Evolutionary conservation across 257 asterid genomes (phyloP).

Genomic region (Gentiana macrophylla): DNA sequence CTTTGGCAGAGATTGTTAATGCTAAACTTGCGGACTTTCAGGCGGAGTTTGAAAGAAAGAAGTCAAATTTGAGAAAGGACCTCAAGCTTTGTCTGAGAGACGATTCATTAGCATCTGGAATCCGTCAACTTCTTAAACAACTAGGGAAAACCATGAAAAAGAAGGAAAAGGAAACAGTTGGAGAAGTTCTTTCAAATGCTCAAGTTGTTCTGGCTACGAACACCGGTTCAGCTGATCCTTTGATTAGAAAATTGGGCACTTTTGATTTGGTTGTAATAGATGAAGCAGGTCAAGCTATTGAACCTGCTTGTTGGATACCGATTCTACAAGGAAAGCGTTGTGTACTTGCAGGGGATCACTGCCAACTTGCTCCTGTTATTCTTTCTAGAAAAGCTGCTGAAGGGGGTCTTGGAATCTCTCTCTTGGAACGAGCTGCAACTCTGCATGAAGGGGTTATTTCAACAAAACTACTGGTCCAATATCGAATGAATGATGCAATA

Average conservation of each 20-base stretch:
- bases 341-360: constrained; percentile 85
- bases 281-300: constrained; percentile 96
- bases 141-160: constrained; percentile 84
- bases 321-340: constrained; percentile 91
- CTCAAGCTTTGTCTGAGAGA: constrained; percentile 74
- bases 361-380: constrained; percentile 95
- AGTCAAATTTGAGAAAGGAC: constrained; percentile 80
- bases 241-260: constrained; percentile 55
- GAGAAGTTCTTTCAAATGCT: constrained; percentile 64
- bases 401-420: constrained; percentile 81
- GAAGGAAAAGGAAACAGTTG: constrained; percentile 88
- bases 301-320: constrained; percentile 97
- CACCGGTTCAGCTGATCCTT: constrained; percentile 93
- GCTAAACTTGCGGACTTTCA: constrained; percentile 58
- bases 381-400: constrained; percentile 85
- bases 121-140: constrained; percentile 95
- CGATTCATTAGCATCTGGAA: constrained; percentile 96
- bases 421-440: constrained; percentile 67
- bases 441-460: constrained; percentile 64
- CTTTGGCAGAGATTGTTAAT: constrained; percentile 79
- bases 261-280: constrained; percentile 90
- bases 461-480: constrained; percentile 60
- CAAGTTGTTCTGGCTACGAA: constrained; percentile 91
- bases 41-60: constrained; percentile 75
- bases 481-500: constrained; percentile 81